Base-by-base conservation (phyloP, 148 eudicot species). In the Silene uniflora region DNA sequence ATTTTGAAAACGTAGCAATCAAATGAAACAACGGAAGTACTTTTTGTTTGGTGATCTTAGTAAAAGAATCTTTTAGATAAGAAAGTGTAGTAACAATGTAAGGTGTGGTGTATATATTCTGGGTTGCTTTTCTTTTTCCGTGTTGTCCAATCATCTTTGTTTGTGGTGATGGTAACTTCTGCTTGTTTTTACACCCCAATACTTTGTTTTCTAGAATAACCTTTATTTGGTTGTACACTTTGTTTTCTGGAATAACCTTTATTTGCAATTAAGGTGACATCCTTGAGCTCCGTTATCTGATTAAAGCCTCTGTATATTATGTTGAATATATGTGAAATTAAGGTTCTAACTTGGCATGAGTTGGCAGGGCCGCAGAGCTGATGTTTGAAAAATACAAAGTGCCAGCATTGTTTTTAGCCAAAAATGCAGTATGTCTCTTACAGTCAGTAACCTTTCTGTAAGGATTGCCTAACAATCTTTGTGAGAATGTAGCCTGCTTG, bases 341-440 rank as follows among this genome's bases (percentile, higher is more conserved):
- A 24, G 62, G n/a, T 46, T 68, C 35, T 78, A 56, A 76, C 75
- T 67, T 73, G 49, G 59, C 65, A 24, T 80, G 62, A 13, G 63
- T 62, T 84, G 32, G 83, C 99, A 95, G 99, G 89, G 88, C 92
- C 68, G 92, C 93, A 52, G 99, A 95, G 87, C 89, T 95, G 60
- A 92, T 95, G 97, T 95, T 95, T 84, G 99, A 95, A 72, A 95
- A 92, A 71, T 92, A 95, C 87, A 84, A 92, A 84, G 96, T 89
- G 66, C 99, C 99, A 79, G 97, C 99, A 67, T 80, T 95, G 65
- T 95, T 95, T 84, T 81, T 95, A 91, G 99, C 97, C 74, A 95
- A 91, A 79, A 95, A 95, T 83, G 96, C 99, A 69, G 99, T 95
- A 93, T 77, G 94, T 66, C 22, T 24, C 63, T 74, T 71, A 58